A percentile compares a stretch with the other conserved stretches of the same genome.
Evolutionary conservation across 1,284 basidiomycete species (phyloP).

Genomic region (Xerocomus nothofagi): DNA sequence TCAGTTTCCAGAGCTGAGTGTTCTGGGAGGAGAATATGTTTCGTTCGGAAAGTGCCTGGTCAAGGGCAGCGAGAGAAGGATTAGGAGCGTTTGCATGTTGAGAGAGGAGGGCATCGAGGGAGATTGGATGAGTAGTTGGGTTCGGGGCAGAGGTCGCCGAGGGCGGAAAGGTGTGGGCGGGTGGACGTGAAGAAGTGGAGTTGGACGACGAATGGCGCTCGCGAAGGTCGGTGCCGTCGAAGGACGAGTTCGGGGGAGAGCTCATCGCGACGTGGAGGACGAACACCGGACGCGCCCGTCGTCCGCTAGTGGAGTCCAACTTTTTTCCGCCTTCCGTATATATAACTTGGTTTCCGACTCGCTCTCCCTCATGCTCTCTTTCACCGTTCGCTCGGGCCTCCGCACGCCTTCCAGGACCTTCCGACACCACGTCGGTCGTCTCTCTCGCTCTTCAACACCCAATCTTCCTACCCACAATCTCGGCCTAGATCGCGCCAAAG

Average conservation of each 20-base stretch:
- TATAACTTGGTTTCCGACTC: not conserved
- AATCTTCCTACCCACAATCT: conserved; percentile 11
- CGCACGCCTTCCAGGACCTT: not conserved
- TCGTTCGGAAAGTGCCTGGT: conserved; percentile 72
- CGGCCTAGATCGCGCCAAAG: not conserved
- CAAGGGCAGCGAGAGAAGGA: conserved; percentile 67
- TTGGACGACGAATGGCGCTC: conserved; percentile 31
- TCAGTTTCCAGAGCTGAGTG: conserved; percentile 86
- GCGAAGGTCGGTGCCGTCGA: conserved; percentile 18
- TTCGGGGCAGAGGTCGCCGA: conserved; percentile 29
- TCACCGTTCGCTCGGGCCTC: conserved; percentile 2
- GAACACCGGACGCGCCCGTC: too few species aligned
- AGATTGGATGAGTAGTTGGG: conserved; percentile 41
- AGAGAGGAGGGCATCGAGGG: conserved; percentile 57
- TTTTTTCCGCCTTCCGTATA: conserved; percentile 14
- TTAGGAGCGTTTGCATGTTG: conserved; percentile 51
- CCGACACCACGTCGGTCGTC: conserved; percentile 11
- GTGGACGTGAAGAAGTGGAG: conserved; percentile 25
- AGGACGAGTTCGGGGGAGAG: conserved; percentile 11
- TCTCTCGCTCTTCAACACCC: conserved; percentile 12
- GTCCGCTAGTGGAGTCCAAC: too few species aligned
- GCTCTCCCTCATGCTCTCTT: conserved; percentile 3
- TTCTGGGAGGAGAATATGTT: conserved; percentile 81
- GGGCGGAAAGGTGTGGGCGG: conserved; percentile 30
- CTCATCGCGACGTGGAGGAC: too few species aligned